Evolutionary conservation across 2,329 filamentous ascomycete species (phyloP).

Genomic region (Penicillium concentricum): DNA sequence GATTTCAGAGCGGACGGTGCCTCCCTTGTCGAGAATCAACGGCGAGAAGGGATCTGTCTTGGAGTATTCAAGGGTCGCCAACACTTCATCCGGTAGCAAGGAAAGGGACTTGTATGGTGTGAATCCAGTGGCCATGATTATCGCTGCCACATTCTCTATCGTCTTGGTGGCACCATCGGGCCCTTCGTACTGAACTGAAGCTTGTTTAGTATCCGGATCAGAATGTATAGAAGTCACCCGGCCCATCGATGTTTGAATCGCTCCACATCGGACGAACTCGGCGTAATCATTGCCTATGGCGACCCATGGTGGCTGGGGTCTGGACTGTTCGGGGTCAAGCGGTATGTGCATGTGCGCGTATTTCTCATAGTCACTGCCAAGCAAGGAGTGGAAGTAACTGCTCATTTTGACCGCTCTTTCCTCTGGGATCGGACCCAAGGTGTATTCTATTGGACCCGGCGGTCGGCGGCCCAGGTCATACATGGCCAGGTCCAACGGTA

Average conservation of each 20-base stretch:
- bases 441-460: constrained; percentile 58
- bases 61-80: constrained; percentile 59
- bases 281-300: constrained; percentile 70
- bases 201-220: neutral
- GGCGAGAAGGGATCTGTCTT: constrained; percentile 57
- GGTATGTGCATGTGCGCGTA: constrained; percentile 37
- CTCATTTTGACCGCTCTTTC: constrained; percentile 59
- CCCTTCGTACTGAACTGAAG: constrained; percentile 39
- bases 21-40: constrained; percentile 66
- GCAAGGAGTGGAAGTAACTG: constrained; percentile 42
- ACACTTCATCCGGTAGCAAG: constrained; percentile 60
- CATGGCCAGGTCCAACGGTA: constrained; percentile 70
- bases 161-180: constrained; percentile 36
- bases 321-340: constrained; percentile 39
- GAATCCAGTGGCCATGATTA: constrained; percentile 76
- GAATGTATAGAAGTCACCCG: constrained; percentile 21
- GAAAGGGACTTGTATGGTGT: constrained; percentile 62
- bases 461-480: constrained; percentile 68
- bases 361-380: constrained; percentile 49
- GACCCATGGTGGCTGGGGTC: constrained; percentile 60
- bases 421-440: constrained; percentile 62
- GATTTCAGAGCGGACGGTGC: constrained; percentile 60
- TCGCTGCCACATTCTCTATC: constrained; percentile 60
- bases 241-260: constrained; percentile 55
- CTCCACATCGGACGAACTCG: constrained; percentile 68